Evolutionary conservation across 1,139 yeast genomes (phyloP).

Genomic region (Nematodospora anomalae): DNA sequence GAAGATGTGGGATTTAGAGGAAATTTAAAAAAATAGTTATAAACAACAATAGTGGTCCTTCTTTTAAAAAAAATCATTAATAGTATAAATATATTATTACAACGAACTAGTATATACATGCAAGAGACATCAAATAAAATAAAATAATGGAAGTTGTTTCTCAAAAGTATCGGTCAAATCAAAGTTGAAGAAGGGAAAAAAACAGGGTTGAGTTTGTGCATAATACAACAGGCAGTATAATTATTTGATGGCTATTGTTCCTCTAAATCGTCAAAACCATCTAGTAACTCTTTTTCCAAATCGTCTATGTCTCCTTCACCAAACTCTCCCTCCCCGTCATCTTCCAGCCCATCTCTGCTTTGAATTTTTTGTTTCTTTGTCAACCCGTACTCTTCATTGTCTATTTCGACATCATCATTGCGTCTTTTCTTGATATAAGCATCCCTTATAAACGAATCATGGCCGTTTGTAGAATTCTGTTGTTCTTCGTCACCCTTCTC

Average conservation of each 20-base stretch:
- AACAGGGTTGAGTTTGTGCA: no score
- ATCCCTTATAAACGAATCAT: slow-evolving; percentile 34
- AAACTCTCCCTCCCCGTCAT: slow-evolving; percentile 10
- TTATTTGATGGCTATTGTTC: slow-evolving; percentile 15
- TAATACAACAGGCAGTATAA: no score
- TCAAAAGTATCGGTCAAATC: no score
- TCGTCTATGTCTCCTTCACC: slow-evolving; percentile 37
- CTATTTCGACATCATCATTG: slow-evolving; percentile 17
- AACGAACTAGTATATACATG: no score
- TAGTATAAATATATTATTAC: no score
- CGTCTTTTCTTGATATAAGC: slow-evolving; percentile 30
- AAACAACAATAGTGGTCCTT: no score
- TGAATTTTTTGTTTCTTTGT: slow-evolving; percentile 3
- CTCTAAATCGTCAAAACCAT: slow-evolving; percentile 47
- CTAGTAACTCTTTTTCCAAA: slow-evolving; percentile 46
- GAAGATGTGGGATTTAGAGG: no score
- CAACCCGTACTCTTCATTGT: slow-evolving; percentile 19
- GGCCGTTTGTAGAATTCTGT: slow-evolving; percentile 13
- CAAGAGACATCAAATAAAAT: no score
- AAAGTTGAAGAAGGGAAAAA: no score
- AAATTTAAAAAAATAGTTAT: no score
- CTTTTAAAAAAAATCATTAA: no score
- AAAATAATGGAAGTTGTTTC: no score
- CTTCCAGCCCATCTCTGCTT: slow-evolving; percentile 2
- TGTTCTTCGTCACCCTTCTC: slow-evolving; percentile 13